phyloP scores from a whole-genome alignment of 2,329 filamentous ascomycete genomes.

The Microdochium trichocladiopsis region DNA sequence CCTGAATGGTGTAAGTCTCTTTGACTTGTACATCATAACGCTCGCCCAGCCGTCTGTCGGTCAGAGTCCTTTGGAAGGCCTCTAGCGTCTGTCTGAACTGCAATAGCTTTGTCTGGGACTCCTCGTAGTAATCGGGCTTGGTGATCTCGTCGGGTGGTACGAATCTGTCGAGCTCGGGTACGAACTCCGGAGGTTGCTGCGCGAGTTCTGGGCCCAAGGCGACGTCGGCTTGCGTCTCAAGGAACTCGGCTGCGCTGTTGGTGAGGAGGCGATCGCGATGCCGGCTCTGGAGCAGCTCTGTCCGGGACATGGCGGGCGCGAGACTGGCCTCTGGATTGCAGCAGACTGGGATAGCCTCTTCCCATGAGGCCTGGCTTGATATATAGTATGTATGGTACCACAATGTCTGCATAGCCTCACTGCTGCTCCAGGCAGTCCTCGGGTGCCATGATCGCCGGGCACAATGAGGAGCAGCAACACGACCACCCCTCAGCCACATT shows the following conservation, averaged over 20 bases:
- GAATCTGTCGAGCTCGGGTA: background rate
- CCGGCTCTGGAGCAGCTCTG: background rate
- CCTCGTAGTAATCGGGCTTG: background rate
- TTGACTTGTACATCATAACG: background rate
- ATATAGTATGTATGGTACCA: no score
- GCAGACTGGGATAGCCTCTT: no score
- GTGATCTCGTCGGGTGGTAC: background rate
- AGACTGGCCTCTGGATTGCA: background rate
- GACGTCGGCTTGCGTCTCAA: background rate
- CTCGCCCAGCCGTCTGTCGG: background rate
- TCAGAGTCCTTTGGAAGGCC: background rate
- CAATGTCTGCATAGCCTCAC: no score
- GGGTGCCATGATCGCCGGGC: no score
- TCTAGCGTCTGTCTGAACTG: background rate
- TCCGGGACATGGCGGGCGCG: background rate
- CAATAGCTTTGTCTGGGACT: background rate
- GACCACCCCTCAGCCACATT: no score
- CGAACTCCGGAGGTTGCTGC: background rate
- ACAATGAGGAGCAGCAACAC: no score
- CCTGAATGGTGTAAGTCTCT: background rate
- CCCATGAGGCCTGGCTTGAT: no score
- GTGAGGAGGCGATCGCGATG: background rate
- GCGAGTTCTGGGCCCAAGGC: background rate
- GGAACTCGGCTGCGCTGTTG: background rate
- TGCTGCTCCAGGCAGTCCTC: no score